These are phyloP conservation scores for Thielaviopsis ethacetica DNA, from an alignment of 2,329 filamentous ascomycete species.

Conservation along the genomic window DNA sequence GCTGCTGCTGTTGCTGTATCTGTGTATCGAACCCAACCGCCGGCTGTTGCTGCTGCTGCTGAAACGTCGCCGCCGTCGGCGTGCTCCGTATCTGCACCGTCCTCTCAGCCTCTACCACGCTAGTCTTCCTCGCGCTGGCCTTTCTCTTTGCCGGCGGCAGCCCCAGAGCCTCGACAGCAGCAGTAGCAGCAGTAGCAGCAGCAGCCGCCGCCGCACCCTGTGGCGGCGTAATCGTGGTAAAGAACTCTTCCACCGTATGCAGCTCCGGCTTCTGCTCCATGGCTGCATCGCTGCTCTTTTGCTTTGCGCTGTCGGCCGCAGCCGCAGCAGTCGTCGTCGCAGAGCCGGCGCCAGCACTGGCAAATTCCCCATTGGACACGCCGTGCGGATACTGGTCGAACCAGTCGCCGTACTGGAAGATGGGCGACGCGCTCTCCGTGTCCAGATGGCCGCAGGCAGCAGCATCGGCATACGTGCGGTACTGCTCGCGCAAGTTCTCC, in stretches of 20 bases:
- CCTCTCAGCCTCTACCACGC: not conserved
- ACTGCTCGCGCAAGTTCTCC: conserved; percentile 80
- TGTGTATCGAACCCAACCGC: not conserved
- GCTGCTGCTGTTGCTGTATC: conserved; percentile 9
- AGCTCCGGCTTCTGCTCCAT: conserved; percentile 77
- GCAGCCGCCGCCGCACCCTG: conserved; percentile 29
- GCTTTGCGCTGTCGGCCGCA: conserved; percentile 42
- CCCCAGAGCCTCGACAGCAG: not conserved
- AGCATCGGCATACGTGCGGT: conserved; percentile 71
- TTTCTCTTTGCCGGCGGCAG: conserved; percentile 21
- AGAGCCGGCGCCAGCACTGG: conserved; percentile 40
- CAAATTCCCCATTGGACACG: conserved; percentile 68
- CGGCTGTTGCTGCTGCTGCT: conserved; percentile 1
- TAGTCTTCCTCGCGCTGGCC: conserved; percentile 8
- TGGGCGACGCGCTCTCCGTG: conserved; percentile 30
- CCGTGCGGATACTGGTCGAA: conserved; percentile 90
- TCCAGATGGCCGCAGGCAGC: conserved; percentile 31
- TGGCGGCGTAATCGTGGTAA: conserved; percentile 60
- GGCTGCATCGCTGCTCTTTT: conserved; percentile 72
- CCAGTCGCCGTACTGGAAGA: conserved; percentile 90
- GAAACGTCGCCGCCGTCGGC: not conserved
- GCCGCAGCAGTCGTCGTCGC: not conserved
- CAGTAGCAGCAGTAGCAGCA: too few relatives aligned
- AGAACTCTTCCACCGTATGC: conserved; percentile 91
- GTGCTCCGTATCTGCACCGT: not conserved